Conservation (phyloP, 2,329 filamentous ascomycete species). For the Fusarium nodosum region DNA sequence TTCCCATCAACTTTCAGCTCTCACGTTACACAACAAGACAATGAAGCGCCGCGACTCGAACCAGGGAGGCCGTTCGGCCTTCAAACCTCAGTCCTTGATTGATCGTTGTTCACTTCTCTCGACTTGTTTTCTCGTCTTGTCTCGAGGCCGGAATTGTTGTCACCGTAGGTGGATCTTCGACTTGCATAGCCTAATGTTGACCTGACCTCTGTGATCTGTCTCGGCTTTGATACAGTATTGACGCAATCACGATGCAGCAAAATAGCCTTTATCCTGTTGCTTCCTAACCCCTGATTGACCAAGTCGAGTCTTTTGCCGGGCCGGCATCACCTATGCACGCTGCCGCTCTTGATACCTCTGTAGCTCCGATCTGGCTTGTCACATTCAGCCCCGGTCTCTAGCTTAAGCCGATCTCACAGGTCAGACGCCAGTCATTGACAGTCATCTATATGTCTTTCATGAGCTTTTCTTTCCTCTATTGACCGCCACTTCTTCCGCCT, state of each 20-base stretch:
- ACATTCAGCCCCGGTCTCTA: constrained; percentile 20
- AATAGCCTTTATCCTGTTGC: constrained; percentile 14
- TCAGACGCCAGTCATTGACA: constrained; percentile 8
- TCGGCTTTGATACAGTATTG: constrained; percentile 6
- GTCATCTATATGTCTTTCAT: constrained; percentile 5
- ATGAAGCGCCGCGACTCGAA: constrained; percentile 13
- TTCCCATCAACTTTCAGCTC: background rate
- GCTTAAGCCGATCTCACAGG: constrained; percentile 15
- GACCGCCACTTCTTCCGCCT: constrained; percentile 33
- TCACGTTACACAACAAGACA: constrained; percentile 30
- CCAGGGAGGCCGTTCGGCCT: constrained; percentile 3
- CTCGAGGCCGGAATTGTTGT: constrained; percentile 11
- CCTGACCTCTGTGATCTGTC: background rate
- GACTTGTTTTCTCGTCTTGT: constrained; percentile 5
- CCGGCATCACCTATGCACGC: constrained; percentile 11
- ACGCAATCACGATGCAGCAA: constrained; percentile 2
- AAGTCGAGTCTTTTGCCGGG: constrained; percentile 5
- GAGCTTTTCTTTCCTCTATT: constrained; percentile 34
- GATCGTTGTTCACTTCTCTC: constrained; percentile 2
- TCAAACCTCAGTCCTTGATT: background rate
- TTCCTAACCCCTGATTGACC: constrained; percentile 4
- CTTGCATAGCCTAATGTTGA: constrained; percentile 12
- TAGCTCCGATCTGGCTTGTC: constrained; percentile 7
- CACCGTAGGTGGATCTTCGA: constrained; percentile 18
- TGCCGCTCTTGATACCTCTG: constrained; percentile 2